These are phyloP conservation scores for Fusarium mexicanum DNA, from an alignment of 2,329 filamentous ascomycete genomes.

Conservation along the genomic window DNA sequence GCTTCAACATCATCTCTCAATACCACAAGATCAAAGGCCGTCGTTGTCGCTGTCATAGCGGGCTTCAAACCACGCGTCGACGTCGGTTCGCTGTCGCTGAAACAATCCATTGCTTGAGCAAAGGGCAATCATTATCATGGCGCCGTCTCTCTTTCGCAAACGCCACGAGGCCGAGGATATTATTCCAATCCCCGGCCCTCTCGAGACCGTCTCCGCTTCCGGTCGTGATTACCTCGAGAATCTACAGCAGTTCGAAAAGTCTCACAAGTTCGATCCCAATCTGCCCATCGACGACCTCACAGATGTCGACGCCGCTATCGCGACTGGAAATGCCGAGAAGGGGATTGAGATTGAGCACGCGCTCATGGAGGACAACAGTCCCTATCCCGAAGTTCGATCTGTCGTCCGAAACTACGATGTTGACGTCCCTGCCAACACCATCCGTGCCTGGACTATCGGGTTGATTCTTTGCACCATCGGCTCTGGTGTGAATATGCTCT, in stretches of 20 bases:
- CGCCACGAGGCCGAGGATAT: conserved; percentile 58
- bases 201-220: conserved; percentile 52
- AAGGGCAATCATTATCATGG: conserved; percentile 42
- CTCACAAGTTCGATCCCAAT: conserved; percentile 72
- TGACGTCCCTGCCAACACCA: conserved; percentile 71
- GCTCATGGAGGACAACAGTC: conserved; percentile 71
- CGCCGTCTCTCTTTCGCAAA: conserved; percentile 55
- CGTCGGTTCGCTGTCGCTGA: conserved; percentile 26
- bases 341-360: conserved; percentile 67
- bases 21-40: conserved; percentile 23
- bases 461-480: conserved; percentile 69
- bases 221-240: conserved; percentile 55
- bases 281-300: conserved; percentile 70
- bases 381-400: conserved; percentile 73
- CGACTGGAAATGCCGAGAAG: conserved; percentile 64
- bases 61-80: conserved; percentile 35
- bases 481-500: conserved; percentile 70
- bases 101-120: conserved; percentile 14
- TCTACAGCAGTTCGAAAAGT: conserved; percentile 66
- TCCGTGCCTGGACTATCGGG: conserved; percentile 72
- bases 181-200: conserved; percentile 53
- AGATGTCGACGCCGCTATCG: conserved; percentile 67
- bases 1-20: conserved; percentile 28
- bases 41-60: conserved; percentile 30
- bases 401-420: conserved; percentile 73